These are phyloP conservation scores for Mortierella sp. DNA, from an alignment of 371 early-diverging fungal genomes.

Conservation along the genomic window DNA sequence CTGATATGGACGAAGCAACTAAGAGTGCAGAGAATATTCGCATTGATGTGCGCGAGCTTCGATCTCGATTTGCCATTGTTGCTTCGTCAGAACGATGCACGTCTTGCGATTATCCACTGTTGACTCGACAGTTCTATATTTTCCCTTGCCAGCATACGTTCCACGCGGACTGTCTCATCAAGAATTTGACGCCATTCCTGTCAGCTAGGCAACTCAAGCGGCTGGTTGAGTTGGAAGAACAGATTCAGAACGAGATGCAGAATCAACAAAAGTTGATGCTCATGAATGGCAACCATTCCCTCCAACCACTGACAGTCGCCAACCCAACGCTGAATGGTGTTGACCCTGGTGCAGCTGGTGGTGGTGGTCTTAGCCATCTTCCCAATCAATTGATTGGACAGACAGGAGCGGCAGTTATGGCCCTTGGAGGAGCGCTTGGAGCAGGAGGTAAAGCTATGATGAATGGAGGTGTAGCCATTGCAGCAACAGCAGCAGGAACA, in stretches of 20 bases:
- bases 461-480: conserved; percentile 55
- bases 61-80: conserved; percentile 82
- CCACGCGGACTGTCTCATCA: conserved; percentile 90
- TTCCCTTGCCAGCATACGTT: conserved; percentile 97
- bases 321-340: conserved; percentile 12
- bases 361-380: conserved; percentile 26
- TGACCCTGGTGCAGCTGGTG: not conserved
- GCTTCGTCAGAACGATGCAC: conserved; percentile 86
- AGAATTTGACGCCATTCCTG: conserved; percentile 62
- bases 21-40: conserved; percentile 87
- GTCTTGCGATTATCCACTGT: conserved; percentile 79
- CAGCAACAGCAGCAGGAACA: conserved; percentile 43
- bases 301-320: conserved; percentile 19
- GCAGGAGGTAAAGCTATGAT: conserved; percentile 53
- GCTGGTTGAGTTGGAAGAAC: conserved; percentile 68
- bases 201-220: conserved; percentile 57
- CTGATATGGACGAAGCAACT: conserved; percentile 93
- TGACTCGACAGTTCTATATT: conserved; percentile 90
- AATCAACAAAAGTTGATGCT: conserved; percentile 52
- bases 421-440: conserved; percentile 52
- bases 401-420: conserved; percentile 54
- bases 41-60: conserved; percentile 81
- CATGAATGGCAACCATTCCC: conserved; percentile 24
- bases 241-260: conserved; percentile 63
- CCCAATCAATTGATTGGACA: conserved; percentile 37